A percentile compares a stretch with the other conserved stretches of the same genome.
Evolutionary conservation across 1,284 basidiomycete genomes (phyloP).

Genomic region (Anthracocystis panici-leucophaei): DNA sequence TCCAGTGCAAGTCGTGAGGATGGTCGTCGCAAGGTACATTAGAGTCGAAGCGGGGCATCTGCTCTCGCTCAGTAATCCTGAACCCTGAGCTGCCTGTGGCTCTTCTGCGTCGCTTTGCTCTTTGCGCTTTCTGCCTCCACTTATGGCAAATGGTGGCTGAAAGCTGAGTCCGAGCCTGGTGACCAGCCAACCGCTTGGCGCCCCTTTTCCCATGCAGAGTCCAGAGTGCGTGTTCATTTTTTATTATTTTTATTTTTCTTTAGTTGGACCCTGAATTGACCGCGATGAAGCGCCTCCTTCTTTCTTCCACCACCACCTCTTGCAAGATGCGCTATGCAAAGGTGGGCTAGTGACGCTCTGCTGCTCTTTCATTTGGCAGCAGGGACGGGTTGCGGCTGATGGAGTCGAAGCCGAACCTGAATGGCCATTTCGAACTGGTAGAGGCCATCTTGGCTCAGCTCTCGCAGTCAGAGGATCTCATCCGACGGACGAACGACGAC

Average conservation of each 20-base stretch:
- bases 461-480: neutral
- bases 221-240: no score
- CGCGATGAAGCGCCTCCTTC: neutral
- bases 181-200: no score
- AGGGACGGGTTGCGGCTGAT: neutral
- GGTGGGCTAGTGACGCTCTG: neutral
- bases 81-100: neutral
- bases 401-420: neutral
- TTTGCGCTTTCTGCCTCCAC: neutral
- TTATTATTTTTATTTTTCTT: neutral
- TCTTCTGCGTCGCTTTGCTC: neutral
- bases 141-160: neutral
- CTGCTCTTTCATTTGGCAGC: no score
- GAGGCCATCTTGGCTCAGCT: constrained; percentile 12
- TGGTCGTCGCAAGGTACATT: neutral
- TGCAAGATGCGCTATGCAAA: neutral
- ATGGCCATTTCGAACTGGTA: neutral
- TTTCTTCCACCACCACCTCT: neutral
- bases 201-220: no score
- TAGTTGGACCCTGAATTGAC: constrained; percentile 11
- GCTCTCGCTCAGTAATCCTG: neutral
- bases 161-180: neutral
- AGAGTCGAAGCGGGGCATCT: no score
- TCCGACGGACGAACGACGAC: no score
- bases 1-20: no score